Percentiles rank a stretch among this genome's conserved stretches.
Evolutionary conservation across 163 green algal species (phyloP).

Genomic region (Scenedesmus sp.): DNA sequence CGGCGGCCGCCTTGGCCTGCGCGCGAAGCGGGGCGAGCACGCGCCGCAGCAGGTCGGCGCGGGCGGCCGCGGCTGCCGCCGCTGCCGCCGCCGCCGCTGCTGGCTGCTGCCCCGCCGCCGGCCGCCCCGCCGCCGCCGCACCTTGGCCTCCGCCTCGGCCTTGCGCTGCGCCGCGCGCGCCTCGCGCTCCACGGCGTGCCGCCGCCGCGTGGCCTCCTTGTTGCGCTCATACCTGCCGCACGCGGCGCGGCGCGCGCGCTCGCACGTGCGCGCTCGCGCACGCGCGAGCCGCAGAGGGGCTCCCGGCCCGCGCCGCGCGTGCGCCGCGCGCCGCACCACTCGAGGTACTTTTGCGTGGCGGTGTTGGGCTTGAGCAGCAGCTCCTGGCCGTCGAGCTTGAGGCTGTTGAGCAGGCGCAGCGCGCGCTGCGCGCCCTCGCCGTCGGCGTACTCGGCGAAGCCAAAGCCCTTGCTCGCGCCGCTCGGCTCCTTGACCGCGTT

Average conservation of each 20-base stretch:
- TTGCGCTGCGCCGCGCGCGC: constrained; percentile 4
- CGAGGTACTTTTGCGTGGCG: constrained; percentile 47
- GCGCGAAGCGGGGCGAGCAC: too few species aligned
- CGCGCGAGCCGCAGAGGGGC: too few species aligned
- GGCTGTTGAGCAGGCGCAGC: constrained; percentile 81
- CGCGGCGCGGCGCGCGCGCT: too few species aligned
- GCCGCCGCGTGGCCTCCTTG: constrained; percentile 28
- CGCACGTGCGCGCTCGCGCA: too few species aligned
- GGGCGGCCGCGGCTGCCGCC: too few species aligned
- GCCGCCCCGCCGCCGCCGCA: background rate
- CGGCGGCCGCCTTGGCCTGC: background rate
- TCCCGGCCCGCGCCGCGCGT: too few species aligned
- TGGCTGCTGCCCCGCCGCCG: too few species aligned
- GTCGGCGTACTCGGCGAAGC: constrained; percentile 80
- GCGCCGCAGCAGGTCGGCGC: too few species aligned
- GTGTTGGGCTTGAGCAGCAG: constrained; percentile 66
- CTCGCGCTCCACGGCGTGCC: background rate
- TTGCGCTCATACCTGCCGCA: constrained; percentile 40
- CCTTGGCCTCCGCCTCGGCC: constrained; percentile 16
- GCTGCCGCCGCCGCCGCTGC: too few species aligned
- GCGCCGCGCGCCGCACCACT: constrained; percentile 1
- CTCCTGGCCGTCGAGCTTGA: constrained; percentile 68
- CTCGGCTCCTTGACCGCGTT: constrained; percentile 85
- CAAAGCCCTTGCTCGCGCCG: constrained; percentile 86
- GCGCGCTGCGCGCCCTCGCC: constrained; percentile 83